Evolutionary conservation across 495 filamentous ascomycete species (phyloP), one percentile per base, ranked within the genome.

Genomic region (Daldinia loculata): DNA sequence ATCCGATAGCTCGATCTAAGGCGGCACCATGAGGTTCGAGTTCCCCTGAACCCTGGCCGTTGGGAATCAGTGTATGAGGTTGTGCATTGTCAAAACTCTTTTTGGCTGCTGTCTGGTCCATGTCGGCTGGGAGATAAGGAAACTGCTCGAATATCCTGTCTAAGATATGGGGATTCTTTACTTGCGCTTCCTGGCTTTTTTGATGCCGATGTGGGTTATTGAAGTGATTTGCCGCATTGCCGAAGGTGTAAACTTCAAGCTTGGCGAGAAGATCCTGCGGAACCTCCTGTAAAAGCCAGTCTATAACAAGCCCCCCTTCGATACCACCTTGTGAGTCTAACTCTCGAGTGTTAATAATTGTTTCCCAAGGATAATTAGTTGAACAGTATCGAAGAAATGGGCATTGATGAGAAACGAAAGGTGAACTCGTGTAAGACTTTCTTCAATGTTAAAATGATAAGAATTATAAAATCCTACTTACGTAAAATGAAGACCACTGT

Each of bases 171-270:
- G 50, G 50, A 29, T 29, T 9, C 6, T 52, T 52, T 12, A 27
- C 50, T 52, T 52, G 24, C 26, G 50, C 50, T 27, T 52, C 50
- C 26, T 27, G 24, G 22, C 26, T 52, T 6, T 5, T 52, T 3
- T 27, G 8, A 29, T 52, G 50, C 7, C 50, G 50, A 52, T 52
- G 50, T 0, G 50, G 50, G 14, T 52, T 52, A 4, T 52, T 52
- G 26, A 52, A 52, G 24, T 52, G 50, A 29, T 52, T 52, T 22
- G 50, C 50, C 11, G 50, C 50, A 29, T 52, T 52, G 6, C 50
- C 50, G 26, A 52, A 52, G 9, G 50, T 52, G 50, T 52, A 52
- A 52, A 52, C 50, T n/a, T 52, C 50, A 27, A 52, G 50, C 26
- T 52, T 52, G 12, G 50, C 50, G 5, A 52, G 50, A 26, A 52